Percentiles rank a stretch among this genome's conserved stretches.
These are phyloP conservation scores for Porodaedalea pini DNA, from an alignment of 1,284 basidiomycete species.

Conservation along the genomic window DNA sequence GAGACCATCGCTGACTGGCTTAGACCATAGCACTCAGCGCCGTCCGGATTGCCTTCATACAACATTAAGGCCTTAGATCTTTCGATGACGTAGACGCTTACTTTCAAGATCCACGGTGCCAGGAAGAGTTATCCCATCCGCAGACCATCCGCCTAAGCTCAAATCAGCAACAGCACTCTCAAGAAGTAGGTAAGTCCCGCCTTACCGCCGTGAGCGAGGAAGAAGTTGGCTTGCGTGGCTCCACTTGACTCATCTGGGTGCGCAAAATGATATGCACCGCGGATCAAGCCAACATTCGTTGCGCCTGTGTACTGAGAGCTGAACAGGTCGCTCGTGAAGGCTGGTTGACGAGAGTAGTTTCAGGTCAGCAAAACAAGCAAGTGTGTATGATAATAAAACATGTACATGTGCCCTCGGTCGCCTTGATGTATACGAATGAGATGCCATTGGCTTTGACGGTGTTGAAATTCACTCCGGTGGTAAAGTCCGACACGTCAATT, in stretches of 20 bases:
- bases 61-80: background rate
- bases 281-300: constrained; percentile 52
- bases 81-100: constrained; percentile 25
- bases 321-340: constrained; percentile 39
- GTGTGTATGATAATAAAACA: constrained; percentile 14
- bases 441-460: constrained; percentile 54
- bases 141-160: constrained; percentile 48
- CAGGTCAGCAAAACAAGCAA: constrained; percentile 1
- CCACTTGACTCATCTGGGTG: constrained; percentile 50
- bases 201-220: constrained; percentile 57
- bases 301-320: constrained; percentile 48
- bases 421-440: constrained; percentile 65
- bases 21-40: constrained; percentile 54
- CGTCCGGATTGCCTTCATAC: constrained; percentile 43
- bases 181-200: background rate
- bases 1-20: constrained; percentile 51
- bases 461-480: constrained; percentile 51
- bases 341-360: constrained; percentile 26
- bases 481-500: constrained; percentile 57
- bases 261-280: constrained; percentile 62
- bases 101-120: constrained; percentile 66
- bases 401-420: constrained; percentile 61
- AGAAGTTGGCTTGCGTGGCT: constrained; percentile 58
- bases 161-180: constrained; percentile 6
- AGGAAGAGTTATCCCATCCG: constrained; percentile 59